phyloP scores from a whole-genome alignment of 352 stramenopile genomes.

The Pythium phragmitis region DNA sequence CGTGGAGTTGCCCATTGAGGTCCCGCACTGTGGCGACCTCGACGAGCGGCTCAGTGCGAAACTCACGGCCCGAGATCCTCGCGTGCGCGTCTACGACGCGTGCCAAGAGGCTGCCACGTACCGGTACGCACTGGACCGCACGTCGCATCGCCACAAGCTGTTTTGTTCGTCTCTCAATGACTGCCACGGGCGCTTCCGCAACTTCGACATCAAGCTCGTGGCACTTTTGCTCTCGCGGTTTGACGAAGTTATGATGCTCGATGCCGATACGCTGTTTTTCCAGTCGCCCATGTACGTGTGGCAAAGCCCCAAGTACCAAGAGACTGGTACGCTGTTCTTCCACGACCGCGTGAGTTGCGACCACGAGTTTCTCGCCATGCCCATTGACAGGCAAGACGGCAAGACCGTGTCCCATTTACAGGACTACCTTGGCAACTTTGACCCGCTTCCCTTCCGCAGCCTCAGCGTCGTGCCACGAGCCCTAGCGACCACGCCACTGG shows the following conservation, averaged over 20 bases:
- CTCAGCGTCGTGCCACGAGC: constrained; percentile 3
- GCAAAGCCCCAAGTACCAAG: constrained; percentile 45
- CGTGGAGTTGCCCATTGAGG: constrained; percentile 60
- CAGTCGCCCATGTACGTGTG: constrained; percentile 53
- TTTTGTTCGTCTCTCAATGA: constrained; percentile 49
- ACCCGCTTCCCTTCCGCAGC: constrained; percentile 34
- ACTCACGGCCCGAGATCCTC: constrained; percentile 35
- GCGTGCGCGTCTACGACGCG: constrained; percentile 64
- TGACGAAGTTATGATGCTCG: constrained; percentile 72
- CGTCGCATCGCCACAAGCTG: constrained; percentile 21
- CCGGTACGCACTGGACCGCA: constrained; percentile 2
- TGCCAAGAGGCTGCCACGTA: constrained; percentile 39
- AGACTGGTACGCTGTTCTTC: constrained; percentile 70
- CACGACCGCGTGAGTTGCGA: constrained; percentile 56
- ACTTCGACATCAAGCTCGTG: constrained; percentile 71
- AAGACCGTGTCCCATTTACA: constrained; percentile 34
- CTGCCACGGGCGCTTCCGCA: constrained; percentile 52
- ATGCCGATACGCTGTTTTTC: constrained; percentile 75
- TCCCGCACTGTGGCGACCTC: constrained; percentile 71
- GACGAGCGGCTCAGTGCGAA: constrained; percentile 31
- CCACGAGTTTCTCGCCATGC: constrained; percentile 41
- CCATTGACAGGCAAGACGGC: not conserved
- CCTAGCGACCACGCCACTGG: constrained; percentile 7
- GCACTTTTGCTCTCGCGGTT: constrained; percentile 65
- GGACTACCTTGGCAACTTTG: constrained; percentile 39